phyloP scores from a whole-genome alignment of 345 rosid species.

The Tarenaya hassleriana region DNA sequence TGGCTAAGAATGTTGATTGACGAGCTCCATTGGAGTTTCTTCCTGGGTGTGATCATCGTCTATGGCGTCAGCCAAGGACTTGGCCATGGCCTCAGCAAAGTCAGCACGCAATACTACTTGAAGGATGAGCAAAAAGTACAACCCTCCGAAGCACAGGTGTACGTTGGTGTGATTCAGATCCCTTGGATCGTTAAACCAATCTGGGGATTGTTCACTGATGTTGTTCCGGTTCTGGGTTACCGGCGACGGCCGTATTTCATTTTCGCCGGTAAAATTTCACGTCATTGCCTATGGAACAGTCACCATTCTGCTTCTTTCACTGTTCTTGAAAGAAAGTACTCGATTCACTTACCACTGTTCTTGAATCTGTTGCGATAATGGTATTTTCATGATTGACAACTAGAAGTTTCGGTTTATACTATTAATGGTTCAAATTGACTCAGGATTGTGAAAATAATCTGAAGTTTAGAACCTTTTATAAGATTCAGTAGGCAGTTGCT shows the following conservation, averaged over 20 bases:
- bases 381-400: no score
- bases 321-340: constrained; percentile 5
- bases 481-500: background rate
- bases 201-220: constrained; percentile 68
- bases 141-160: constrained; percentile 54
- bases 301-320: constrained; percentile 10
- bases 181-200: constrained; percentile 73
- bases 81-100: constrained; percentile 47
- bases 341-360: background rate
- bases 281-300: background rate
- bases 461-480: no score
- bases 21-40: constrained; percentile 66
- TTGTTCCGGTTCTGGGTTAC: constrained; percentile 50
- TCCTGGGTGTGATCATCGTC: constrained; percentile 51
- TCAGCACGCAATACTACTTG: constrained; percentile 57
- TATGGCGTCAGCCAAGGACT: constrained; percentile 65
- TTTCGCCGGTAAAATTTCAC: constrained; percentile 40
- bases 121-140: constrained; percentile 65
- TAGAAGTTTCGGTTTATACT: background rate
- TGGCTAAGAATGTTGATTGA: constrained; percentile 50
- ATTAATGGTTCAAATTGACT: no score
- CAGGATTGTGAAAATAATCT: no score
- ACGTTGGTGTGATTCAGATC: constrained; percentile 42
- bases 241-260: constrained; percentile 59
- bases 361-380: no score